Percentiles rank a stretch among this genome's conserved stretches.
phyloP scores from a whole-genome alignment of 768 basidiomycete species.

The Lactarius trivialis region DNA sequence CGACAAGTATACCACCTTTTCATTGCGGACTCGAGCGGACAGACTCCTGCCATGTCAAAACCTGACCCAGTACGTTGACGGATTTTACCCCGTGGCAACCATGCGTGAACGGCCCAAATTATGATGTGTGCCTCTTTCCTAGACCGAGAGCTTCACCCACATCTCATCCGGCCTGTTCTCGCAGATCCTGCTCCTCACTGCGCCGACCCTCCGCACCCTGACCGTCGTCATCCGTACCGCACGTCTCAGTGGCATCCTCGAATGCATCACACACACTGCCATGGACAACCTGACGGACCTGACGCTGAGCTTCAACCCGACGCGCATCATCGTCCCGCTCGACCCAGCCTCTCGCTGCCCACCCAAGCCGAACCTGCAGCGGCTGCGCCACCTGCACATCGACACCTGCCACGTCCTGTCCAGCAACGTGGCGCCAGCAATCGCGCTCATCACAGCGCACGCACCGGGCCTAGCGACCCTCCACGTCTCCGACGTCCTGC shows the following conservation, averaged over 20 bases:
- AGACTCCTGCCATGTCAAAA: neutral
- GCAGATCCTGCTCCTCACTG: constrained; percentile 9
- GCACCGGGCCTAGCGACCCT: constrained; percentile 8
- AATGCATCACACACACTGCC: constrained; percentile 1
- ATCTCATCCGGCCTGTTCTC: neutral
- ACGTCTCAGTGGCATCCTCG: constrained; percentile 1
- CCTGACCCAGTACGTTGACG: neutral
- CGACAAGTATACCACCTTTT: constrained; percentile 17
- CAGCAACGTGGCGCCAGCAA: constrained; percentile 6
- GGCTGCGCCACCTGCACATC: constrained; percentile 14
- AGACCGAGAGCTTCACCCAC: neutral
- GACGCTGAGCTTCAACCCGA: constrained; percentile 8
- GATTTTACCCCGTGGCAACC: neutral
- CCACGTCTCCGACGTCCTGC: constrained; percentile 8
- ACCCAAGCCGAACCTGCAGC: constrained; percentile 1
- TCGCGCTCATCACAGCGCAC: constrained; percentile 1
- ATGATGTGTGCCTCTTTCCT: neutral
- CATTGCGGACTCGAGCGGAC: neutral
- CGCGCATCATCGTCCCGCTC: constrained; percentile 3
- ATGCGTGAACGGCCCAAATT: neutral
- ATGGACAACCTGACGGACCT: constrained; percentile 10
- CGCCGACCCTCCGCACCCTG: constrained; percentile 14
- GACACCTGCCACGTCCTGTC: neutral
- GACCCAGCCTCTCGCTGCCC: neutral
- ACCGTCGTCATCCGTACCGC: constrained; percentile 4